phyloP scores from a whole-genome alignment of 2,329 filamentous ascomycete species.

The Colletotrichum paranaense region DNA sequence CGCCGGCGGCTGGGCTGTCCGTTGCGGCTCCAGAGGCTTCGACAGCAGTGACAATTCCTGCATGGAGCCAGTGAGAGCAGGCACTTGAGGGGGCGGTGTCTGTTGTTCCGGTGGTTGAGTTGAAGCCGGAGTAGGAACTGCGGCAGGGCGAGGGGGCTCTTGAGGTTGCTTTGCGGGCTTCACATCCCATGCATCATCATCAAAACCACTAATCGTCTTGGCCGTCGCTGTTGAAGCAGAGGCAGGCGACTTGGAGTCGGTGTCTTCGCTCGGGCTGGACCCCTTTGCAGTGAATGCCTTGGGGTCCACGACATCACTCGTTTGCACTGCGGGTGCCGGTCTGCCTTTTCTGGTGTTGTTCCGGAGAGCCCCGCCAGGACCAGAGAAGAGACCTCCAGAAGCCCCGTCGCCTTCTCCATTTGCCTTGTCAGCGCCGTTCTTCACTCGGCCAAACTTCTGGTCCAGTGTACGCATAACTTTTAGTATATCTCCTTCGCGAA shows the following conservation, averaged over 20 bases:
- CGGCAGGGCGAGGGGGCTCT: conserved; percentile 50
- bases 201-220: conserved; percentile 70
- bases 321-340: conserved; percentile 86
- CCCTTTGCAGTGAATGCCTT: conserved; percentile 81
- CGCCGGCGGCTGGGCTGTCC: conserved; percentile 42
- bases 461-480: conserved; percentile 94
- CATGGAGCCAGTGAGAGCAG: conserved; percentile 75
- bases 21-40: conserved; percentile 62
- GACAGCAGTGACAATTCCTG: conserved; percentile 66
- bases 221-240: conserved; percentile 1
- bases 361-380: conserved; percentile 87
- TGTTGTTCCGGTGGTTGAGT: conserved; percentile 44
- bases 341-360: conserved; percentile 96
- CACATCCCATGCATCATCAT: conserved; percentile 97
- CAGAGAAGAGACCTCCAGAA: conserved; percentile 81
- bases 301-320: conserved; percentile 87
- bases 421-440: conserved; percentile 68
- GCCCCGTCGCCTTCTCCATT: conserved; percentile 58
- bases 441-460: conserved; percentile 77
- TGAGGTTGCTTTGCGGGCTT: conserved; percentile 77
- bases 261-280: conserved; percentile 53
- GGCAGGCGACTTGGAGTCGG: conserved; percentile 23
- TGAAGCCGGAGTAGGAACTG: conserved; percentile 37
- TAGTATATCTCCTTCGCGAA: conserved; percentile 96
- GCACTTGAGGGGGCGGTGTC: conserved; percentile 47